Base-by-base conservation (phyloP, 345 rosid genomes). In the Arabis hirsuta region DNA sequence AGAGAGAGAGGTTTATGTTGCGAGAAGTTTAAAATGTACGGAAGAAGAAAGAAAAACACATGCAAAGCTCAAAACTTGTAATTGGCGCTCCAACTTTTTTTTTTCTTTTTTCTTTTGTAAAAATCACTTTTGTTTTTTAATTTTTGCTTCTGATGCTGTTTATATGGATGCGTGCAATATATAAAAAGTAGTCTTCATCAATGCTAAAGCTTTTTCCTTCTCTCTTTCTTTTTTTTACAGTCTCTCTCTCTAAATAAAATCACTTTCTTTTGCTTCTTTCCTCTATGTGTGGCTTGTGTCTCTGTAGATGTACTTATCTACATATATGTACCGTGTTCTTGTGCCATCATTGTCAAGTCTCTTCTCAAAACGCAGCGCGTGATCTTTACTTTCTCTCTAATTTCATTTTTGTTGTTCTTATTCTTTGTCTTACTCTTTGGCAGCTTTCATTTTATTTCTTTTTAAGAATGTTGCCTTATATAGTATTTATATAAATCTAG, bases 161-260 rank as follows among this genome's bases (percentile, higher is more conserved):
- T 77, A 71, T 82, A 72, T 79, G 84, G 90, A 86, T 86, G 90
- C 86, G 88, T 84, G 90, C 90, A 79, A 84, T 83, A 79, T 79
- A 68, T 77, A 82, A 84, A 84, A 84, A 78, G 83, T 74, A 48
- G 59, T 66, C 65, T 78, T 60, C 76, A 72, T 77, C 77, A 63
- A 72, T 66, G 55, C 36, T 2, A 7, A 20, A 22, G n/a, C 20
- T 60, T 32, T 46, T 26, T 24, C 2, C 8, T 13, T 29, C 44
- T 76, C 41, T 51, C 56, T 65, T 45, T 68, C 47, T 52, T 45
- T 68, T 14, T 36, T 4, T 36, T 36, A 36, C 41, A 36, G 39
- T 19, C 39, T 72, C 27, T 47, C 53, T 65, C 34, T 58, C 32
- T 29, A 29, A 29, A 29, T 29, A 6, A 32, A 55, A 46, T 41